phyloP scores from a whole-genome alignment of 495 filamentous ascomycete species.

The Tuber umbilicatum region DNA sequence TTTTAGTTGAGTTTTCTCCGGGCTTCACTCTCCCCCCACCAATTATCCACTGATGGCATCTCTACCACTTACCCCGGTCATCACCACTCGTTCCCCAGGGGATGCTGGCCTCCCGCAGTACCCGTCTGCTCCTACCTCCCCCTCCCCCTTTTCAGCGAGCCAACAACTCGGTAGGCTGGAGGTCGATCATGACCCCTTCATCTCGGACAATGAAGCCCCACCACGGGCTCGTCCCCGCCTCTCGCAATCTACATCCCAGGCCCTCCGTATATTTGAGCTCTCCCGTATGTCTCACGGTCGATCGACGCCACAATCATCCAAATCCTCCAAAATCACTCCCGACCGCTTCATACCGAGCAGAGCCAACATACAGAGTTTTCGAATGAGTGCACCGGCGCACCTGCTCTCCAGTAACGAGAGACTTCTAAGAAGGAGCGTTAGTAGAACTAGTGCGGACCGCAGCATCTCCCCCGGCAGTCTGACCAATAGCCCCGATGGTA shows the following conservation, averaged over 20 bases:
- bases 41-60: neutral
- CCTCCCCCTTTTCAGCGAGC: neutral
- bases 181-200: neutral
- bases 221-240: neutral
- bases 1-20: conserved; percentile 1
- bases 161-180: neutral
- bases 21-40: neutral
- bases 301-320: neutral
- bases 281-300: neutral
- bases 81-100: neutral
- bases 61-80: neutral
- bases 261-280: neutral
- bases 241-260: neutral
- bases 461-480: conserved; percentile 22
- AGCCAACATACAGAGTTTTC: conserved; percentile 36
- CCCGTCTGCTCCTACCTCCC: neutral
- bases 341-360: conserved; percentile 38
- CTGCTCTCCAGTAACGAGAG: conserved; percentile 37
- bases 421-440: conserved; percentile 36
- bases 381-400: conserved; percentile 37
- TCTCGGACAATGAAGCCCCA: conserved; percentile 4
- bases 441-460: conserved; percentile 18
- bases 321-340: conserved; percentile 14
- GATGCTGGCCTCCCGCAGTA: neutral
- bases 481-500: conserved; percentile 8